These are phyloP conservation scores for Wickerhamomyces kurtzmanii DNA, from an alignment of 805 yeast species.

Conservation along the genomic window DNA sequence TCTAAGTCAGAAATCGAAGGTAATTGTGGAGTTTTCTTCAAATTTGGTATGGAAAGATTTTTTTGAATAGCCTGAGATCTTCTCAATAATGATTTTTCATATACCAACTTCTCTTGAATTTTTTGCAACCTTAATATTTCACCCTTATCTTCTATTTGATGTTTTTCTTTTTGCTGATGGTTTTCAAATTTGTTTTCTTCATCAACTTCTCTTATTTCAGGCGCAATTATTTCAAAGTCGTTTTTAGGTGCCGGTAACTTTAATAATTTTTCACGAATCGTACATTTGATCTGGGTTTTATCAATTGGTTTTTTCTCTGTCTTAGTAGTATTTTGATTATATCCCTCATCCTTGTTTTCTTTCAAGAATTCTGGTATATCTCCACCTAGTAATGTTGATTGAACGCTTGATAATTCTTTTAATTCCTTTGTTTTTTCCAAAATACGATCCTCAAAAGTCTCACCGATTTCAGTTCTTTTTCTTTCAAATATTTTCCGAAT, in stretches of 20 bases:
- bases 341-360: constrained; percentile 2
- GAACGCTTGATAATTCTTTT: constrained; percentile 21
- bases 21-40: constrained; percentile 2
- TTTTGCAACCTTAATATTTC: constrained; percentile 10
- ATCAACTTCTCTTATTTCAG: constrained; percentile 20
- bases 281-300: not conserved
- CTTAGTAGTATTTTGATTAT: not conserved
- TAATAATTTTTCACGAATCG: constrained; percentile 15
- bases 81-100: constrained; percentile 18
- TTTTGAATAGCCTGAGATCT: constrained; percentile 37
- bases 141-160: constrained; percentile 11
- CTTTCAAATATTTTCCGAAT: not conserved
- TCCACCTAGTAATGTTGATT: constrained; percentile 23
- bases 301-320: not conserved
- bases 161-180: not conserved
- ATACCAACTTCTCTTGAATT: constrained; percentile 6
- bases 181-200: constrained; percentile 3
- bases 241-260: constrained; percentile 32
- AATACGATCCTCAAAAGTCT: constrained; percentile 8
- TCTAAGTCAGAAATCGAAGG: not conserved
- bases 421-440: constrained; percentile 27
- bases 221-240: constrained; percentile 31
- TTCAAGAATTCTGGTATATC: constrained; percentile 3
- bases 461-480: constrained; percentile 2
- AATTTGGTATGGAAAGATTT: constrained; percentile 32